Evolutionary conservation across 2,329 filamentous ascomycete species (phyloP), one percentile per base, ranked within the genome.

Genomic region (Pseudopyrenochaeta lycopersici): DNA sequence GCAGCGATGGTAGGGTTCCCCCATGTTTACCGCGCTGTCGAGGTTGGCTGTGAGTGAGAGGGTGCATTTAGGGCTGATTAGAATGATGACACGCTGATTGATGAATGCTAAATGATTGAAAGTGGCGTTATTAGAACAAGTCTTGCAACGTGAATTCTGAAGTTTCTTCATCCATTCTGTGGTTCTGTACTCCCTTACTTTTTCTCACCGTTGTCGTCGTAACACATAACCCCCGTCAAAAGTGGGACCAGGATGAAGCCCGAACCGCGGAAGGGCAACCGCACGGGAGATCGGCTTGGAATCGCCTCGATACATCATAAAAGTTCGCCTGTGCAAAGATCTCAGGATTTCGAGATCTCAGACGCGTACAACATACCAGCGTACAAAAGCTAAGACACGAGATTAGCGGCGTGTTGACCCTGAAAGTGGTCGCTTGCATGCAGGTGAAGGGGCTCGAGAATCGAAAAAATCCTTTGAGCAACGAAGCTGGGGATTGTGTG

Each of bases 271-370:
- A 56, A 54, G 41, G n/a, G 43, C 49, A 57, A 47, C 53, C 52
- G 54, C 39, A 35, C 54, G 57, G 56, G 55, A 58, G 56, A 62
- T 60, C 57, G 56, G 17, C 49, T 48, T 41, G 4, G 7, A 12
- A n/a, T 15, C 21, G 21, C n/a, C 39, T 21, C 39, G 20, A 29
- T 31, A n/a, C 15, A 17, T 14, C 9, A 31, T 29, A 11, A 6
- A 12, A n/a, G 4, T 3, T 21, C 39, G 17, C 40, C 42, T 17
- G 27, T 53, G 47, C 40, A 50, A 46, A 46, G 42, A 36, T 49
- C 39, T 47, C n/a, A 12, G 11, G 15, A 45, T 49, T 18, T 45
- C 29, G 18, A 35, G 44, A 33, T 27, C 4, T 40, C 15, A 27
- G 23, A 27, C 9, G 23, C 23, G 23, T 9, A 27, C 4, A 27